phyloP scores from a whole-genome alignment of 1,139 yeast genomes.

The Keqinozyma sinolaborantium region DNA sequence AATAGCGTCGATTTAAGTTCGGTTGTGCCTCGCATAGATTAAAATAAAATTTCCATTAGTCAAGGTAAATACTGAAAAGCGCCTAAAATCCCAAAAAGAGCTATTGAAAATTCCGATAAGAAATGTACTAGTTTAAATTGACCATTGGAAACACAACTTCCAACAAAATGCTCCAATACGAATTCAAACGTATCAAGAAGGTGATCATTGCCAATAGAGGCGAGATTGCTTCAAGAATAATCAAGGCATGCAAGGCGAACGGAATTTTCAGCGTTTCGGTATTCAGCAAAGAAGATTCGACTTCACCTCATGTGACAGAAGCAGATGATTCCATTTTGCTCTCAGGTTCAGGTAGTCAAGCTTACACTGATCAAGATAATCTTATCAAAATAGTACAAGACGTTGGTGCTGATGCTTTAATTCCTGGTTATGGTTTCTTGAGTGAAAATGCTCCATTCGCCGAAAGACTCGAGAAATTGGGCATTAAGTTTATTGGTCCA shows the following conservation, averaged over 20 bases:
- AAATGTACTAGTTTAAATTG: too few relatives aligned
- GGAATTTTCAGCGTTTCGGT: constrained; percentile 2
- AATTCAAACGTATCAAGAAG: too few relatives aligned
- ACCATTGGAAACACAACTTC: too few relatives aligned
- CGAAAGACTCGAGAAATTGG: constrained; percentile 1
- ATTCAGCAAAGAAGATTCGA: constrained; percentile 4
- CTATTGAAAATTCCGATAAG: too few relatives aligned
- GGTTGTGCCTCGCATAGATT: too few relatives aligned
- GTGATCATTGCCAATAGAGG: constrained; percentile 6
- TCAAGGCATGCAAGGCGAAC: constrained; percentile 4
- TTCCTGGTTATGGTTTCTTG: constrained; percentile 40
- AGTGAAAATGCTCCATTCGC: constrained; percentile 6
- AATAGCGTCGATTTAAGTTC: too few relatives aligned
- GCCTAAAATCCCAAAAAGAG: too few relatives aligned
- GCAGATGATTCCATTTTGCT: constrained; percentile 5
- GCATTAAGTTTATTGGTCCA: constrained; percentile 4
- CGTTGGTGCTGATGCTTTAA: constrained; percentile 34
- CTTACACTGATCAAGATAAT: constrained; percentile 4
- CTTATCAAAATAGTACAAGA: constrained; percentile 4
- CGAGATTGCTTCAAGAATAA: constrained; percentile 6
- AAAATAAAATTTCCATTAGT: too few relatives aligned
- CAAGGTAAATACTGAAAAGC: too few relatives aligned
- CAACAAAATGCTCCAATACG: too few relatives aligned
- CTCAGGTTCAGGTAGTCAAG: constrained; percentile 2
- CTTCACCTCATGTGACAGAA: constrained; percentile 3